Conservation (phyloP, 2,329 filamentous ascomycete species). For the Leptographium procerum region DNA sequence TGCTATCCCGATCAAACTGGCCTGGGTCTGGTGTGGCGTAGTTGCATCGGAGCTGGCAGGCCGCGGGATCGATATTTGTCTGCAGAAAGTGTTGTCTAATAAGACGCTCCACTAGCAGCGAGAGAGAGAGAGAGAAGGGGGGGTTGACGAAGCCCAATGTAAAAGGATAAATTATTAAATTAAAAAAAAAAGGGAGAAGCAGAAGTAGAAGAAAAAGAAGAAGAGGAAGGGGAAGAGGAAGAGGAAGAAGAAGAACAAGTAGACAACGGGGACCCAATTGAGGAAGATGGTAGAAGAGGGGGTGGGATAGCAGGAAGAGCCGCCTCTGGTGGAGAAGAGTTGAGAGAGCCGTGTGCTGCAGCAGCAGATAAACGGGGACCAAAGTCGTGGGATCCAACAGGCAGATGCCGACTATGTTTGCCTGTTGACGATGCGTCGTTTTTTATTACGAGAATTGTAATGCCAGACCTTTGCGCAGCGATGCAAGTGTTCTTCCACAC, state of each 20-base stretch:
- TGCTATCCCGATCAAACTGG: neutral
- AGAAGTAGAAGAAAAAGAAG: neutral
- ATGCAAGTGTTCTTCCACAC: neutral
- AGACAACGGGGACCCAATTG: neutral
- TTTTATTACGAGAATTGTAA: neutral
- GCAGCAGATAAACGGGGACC: neutral
- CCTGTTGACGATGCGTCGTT: neutral
- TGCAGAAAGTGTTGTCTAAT: neutral
- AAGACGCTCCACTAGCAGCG: neutral
- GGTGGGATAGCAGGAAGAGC: neutral
- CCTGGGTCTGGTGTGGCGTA: neutral
- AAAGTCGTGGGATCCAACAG: neutral
- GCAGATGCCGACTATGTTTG: neutral
- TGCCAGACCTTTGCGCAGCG: neutral
- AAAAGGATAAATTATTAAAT: neutral
- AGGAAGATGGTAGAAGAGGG: neutral
- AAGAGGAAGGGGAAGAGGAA: neutral
- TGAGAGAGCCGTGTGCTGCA: neutral
- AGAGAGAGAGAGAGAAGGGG: neutral
- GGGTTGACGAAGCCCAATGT: neutral
- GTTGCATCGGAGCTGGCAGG: neutral
- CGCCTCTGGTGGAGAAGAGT: neutral
- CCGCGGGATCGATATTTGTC: neutral
- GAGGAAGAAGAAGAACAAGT: neutral
- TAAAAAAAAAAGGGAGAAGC: neutral